phyloP scores from a whole-genome alignment of 208 protist genomes.

The Tritrichomonas musculus region DNA sequence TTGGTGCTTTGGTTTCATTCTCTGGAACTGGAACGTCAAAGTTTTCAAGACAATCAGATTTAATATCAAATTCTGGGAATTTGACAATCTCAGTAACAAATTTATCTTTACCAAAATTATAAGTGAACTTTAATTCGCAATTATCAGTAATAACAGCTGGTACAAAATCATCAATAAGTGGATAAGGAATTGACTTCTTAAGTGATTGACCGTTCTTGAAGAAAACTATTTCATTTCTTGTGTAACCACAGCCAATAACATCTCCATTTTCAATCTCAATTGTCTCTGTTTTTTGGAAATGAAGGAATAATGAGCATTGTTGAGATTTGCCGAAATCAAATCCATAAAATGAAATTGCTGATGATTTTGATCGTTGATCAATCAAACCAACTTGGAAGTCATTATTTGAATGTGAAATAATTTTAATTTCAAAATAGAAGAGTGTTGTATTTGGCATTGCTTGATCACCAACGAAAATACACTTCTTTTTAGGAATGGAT shows the following conservation, averaged over 20 bases:
- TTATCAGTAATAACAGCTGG: neutral
- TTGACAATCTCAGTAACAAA: neutral
- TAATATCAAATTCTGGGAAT: neutral
- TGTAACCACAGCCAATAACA: slow-evolving; percentile 27
- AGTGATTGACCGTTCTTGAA: neutral
- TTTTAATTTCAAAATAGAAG: slow-evolving; percentile 29
- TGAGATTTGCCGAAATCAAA: neutral
- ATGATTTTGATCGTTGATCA: neutral
- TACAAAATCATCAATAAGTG: neutral
- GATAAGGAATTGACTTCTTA: neutral
- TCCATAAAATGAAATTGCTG: neutral
- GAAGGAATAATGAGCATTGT: neutral
- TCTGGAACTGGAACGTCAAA: neutral
- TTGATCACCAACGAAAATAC: slow-evolving; percentile 7
- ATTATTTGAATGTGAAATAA: neutral
- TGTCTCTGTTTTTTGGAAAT: neutral
- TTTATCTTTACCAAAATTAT: neutral
- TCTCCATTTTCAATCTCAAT: neutral
- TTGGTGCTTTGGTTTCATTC: neutral
- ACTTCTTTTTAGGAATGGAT: neutral
- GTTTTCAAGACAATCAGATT: neutral
- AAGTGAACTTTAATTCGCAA: neutral
- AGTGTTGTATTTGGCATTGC: neutral
- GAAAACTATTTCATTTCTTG: neutral
- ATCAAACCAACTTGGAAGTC: neutral